These are phyloP conservation scores for Cystobasidium tubakii DNA, from an alignment of 768 basidiomycete genomes.

Conservation along the genomic window DNA sequence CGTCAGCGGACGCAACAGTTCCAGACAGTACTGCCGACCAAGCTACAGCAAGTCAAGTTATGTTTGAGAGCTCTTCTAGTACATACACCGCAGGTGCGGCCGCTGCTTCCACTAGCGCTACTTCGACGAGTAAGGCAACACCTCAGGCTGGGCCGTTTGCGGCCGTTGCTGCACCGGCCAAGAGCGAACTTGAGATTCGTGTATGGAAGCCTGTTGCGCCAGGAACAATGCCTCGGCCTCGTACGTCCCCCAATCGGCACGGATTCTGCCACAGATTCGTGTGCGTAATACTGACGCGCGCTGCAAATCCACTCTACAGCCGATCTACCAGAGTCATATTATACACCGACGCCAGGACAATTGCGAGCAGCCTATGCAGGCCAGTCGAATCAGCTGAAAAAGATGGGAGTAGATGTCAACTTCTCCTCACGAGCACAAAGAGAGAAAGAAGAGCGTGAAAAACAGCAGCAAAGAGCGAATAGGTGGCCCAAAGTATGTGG, in stretches of 20 bases:
- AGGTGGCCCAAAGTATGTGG: slow-evolving; percentile 33
- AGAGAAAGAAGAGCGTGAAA: slow-evolving; percentile 30
- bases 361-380: slow-evolving; percentile 27
- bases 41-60: neutral
- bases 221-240: slow-evolving; percentile 12
- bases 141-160: neutral
- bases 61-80: neutral
- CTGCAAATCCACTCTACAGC: no score
- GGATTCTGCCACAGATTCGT: neutral
- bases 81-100: neutral
- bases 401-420: slow-evolving; percentile 20
- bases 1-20: neutral
- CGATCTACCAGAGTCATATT: slow-evolving; percentile 36
- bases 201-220: slow-evolving; percentile 23
- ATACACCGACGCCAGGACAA: slow-evolving; percentile 31
- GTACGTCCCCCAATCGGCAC: neutral
- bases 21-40: neutral
- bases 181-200: neutral
- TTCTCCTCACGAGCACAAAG: slow-evolving; percentile 17
- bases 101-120: neutral
- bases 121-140: neutral
- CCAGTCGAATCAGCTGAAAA: slow-evolving; percentile 16
- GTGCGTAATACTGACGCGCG: no score
- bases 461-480: slow-evolving; percentile 4
- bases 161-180: neutral